These are phyloP conservation scores for Symbiodinium pilosum DNA, from an alignment of 73 alveolate species.

Conservation along the genomic window DNA sequence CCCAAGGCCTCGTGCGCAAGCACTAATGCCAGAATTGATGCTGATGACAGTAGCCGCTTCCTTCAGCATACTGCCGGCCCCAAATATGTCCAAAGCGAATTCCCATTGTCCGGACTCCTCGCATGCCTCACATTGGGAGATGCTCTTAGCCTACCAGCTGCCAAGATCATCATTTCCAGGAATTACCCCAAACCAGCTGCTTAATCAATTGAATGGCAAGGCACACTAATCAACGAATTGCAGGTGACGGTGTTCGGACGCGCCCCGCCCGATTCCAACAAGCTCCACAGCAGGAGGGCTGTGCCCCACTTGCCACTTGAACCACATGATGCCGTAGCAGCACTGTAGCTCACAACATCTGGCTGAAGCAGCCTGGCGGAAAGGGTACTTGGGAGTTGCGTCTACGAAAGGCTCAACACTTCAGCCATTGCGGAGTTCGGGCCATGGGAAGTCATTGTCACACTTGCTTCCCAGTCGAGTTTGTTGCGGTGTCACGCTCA, in stretches of 20 bases:
- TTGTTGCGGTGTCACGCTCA: too few species aligned
- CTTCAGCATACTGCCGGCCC: neutral
- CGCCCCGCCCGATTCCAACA: neutral
- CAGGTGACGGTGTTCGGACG: neutral
- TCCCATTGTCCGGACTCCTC: constrained; percentile 88
- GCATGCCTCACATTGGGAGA: neutral
- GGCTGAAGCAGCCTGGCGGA: constrained; percentile 10
- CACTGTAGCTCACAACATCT: constrained; percentile 59
- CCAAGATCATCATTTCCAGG: neutral
- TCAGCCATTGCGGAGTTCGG: neutral
- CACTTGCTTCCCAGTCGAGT: too few species aligned
- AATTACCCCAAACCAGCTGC: neutral
- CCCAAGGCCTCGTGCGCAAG: constrained; percentile 38
- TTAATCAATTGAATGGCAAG: neutral
- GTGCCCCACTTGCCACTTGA: constrained; percentile 58
- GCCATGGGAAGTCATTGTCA: neutral
- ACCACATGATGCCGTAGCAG: constrained; percentile 30
- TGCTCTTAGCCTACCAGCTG: neutral
- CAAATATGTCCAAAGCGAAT: neutral
- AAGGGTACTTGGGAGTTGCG: neutral
- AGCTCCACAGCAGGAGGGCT: neutral
- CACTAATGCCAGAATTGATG: constrained; percentile 42
- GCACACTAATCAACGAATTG: constrained; percentile 43
- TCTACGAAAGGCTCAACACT: neutral
- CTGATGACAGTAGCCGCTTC: neutral